phyloP scores from a whole-genome alignment of 768 basidiomycete species.

The Russula griseocarnosa region DNA sequence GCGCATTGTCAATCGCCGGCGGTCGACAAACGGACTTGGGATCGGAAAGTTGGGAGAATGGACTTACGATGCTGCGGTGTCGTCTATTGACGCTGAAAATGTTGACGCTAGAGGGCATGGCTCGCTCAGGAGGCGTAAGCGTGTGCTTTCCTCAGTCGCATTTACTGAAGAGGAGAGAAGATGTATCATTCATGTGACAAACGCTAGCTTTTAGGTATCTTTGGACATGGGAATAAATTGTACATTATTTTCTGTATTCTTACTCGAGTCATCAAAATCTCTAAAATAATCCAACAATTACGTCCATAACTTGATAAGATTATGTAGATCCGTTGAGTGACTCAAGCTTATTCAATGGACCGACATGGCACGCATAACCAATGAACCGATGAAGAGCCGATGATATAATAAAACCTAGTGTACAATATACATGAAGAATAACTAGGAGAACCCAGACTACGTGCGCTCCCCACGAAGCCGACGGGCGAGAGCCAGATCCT shows the following conservation, averaged over 20 bases:
- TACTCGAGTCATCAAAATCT: too few species aligned
- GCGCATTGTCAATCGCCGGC: slow-evolving; percentile 29
- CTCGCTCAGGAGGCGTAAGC: slow-evolving; percentile 23
- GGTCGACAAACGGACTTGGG: slow-evolving; percentile 22
- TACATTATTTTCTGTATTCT: too few species aligned
- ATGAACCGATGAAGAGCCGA: neutral
- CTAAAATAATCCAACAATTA: too few species aligned
- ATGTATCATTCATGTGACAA: slow-evolving; percentile 8
- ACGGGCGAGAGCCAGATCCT: slow-evolving; percentile 83
- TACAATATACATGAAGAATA: slow-evolving; percentile 12
- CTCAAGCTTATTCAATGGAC: neutral
- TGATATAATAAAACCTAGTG: slow-evolving; percentile 8
- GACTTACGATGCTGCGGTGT: slow-evolving; percentile 26
- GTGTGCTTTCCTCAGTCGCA: slow-evolving; percentile 24
- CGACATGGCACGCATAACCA: neutral
- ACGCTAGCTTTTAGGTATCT: neutral
- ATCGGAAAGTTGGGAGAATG: slow-evolving; percentile 22
- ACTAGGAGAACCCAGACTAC: slow-evolving; percentile 37
- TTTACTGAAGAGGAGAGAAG: slow-evolving; percentile 17
- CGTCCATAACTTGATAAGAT: neutral
- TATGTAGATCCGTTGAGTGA: neutral
- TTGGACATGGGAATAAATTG: neutral
- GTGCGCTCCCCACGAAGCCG: slow-evolving; percentile 85
- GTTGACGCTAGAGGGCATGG: slow-evolving; percentile 12
- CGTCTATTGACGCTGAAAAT: slow-evolving; percentile 22